Base-by-base conservation (phyloP, 192 early-diverging fungal species). In the Linnemannia hyalina region DNA sequence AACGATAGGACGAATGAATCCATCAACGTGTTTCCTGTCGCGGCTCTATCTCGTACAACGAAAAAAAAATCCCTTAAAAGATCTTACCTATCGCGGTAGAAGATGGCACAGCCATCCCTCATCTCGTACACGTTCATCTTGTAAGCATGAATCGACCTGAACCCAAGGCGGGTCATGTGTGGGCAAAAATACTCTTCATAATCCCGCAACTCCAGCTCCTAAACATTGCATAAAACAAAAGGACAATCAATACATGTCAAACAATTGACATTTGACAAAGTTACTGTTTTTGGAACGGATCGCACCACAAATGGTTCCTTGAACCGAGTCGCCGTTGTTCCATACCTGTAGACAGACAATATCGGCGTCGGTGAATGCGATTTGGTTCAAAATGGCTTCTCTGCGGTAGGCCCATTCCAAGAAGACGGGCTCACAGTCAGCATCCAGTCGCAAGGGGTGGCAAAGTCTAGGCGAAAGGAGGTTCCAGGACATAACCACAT, bases 71-170 rank as follows among this genome's bases (percentile, higher is more conserved):
- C 38, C 41, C 23, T 42, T 70, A 13, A 10, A 7, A 38, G 32
- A 15, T 38, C 63, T 68, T 80, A 85, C 83, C 78, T 85, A 36
- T 85, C 83, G 29, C 83, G 83, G 60, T 80, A 85, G 42, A 85
- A 85, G 38, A 85, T 85, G 70, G 83, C 83, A 77, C 83, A 85
- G 29, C 83, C 83, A 35, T 85, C 83, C 70, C 83, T 74, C 83
- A 85, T 85, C 47, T 85, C 83, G 38, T 85, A 80, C 42, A 80
- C 75, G 32, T 80, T 85, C 83, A 85, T 85, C 78, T 85, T 85
- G 75, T 85, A 85, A 6, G 78, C 83, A 55, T 85, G 83, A 36
- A 85, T 77, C 8, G 83, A 85, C 32, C 65, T 65, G 68, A 76
- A 85, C 35, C 83, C 83, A 23, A 85, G 83, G n/a, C 83, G 78